Evolutionary conservation across 495 filamentous ascomycete species (phyloP).

Genomic region (Thozetella sp.): DNA sequence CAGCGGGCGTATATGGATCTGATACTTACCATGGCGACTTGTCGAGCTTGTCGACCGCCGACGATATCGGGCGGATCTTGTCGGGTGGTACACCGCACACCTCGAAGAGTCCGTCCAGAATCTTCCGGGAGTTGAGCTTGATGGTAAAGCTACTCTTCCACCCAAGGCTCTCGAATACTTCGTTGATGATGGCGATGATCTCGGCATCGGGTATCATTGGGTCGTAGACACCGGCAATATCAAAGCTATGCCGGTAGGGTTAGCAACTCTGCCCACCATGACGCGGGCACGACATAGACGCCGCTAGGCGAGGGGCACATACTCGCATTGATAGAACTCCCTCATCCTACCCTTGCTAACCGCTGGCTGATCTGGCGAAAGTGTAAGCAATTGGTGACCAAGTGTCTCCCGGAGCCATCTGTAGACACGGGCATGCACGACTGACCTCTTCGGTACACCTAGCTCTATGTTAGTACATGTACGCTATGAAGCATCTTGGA

Average conservation of each 20-base stretch:
- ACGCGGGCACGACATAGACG: too few species aligned
- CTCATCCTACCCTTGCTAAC: slow-evolving; percentile 73
- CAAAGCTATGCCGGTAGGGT: slow-evolving; percentile 53
- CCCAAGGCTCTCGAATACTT: slow-evolving; percentile 83
- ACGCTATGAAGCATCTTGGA: background rate
- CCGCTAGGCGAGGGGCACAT: too few species aligned
- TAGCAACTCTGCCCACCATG: background rate
- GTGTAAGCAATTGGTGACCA: slow-evolving; percentile 19
- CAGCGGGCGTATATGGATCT: slow-evolving; percentile 40
- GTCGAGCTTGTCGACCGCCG: slow-evolving; percentile 94
- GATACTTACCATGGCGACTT: slow-evolving; percentile 88
- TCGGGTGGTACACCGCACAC: slow-evolving; percentile 87
- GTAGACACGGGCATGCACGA: slow-evolving; percentile 54
- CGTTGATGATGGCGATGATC: slow-evolving; percentile 78
- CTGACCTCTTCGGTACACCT: slow-evolving; percentile 83
- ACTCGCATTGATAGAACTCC: slow-evolving; percentile 96
- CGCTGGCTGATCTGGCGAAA: slow-evolving; percentile 47
- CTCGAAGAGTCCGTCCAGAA: slow-evolving; percentile 89
- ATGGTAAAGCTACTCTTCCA: slow-evolving; percentile 64
- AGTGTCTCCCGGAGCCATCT: background rate
- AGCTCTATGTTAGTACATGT: background rate
- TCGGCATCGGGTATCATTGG: slow-evolving; percentile 98
- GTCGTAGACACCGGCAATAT: slow-evolving; percentile 89
- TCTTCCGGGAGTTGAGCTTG: slow-evolving; percentile 95
- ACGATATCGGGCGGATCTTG: slow-evolving; percentile 84